Conservation (phyloP, 1,284 basidiomycete genomes). For the Testicularia cyperi region DNA sequence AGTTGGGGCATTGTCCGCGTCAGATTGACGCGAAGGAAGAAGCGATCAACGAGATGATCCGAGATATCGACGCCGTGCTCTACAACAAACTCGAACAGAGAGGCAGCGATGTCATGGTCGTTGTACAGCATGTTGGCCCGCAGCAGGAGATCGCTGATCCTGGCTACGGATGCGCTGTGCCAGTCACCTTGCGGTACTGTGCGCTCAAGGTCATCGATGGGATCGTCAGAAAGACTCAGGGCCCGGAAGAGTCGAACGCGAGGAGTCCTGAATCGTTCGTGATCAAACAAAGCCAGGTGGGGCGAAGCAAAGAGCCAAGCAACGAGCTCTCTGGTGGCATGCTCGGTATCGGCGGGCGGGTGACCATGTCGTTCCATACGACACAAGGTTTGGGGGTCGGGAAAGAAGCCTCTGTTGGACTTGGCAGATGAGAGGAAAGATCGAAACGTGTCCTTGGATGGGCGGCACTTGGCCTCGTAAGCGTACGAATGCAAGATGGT, state of each 20-base stretch:
- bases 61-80: too few species aligned
- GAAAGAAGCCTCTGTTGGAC: not conserved
- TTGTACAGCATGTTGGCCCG: constrained; percentile 8
- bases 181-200: not conserved
- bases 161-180: constrained; percentile 7
- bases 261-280: constrained; percentile 5
- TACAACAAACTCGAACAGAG: constrained; percentile 20
- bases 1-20: too few species aligned
- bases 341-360: not conserved
- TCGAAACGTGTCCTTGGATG: not conserved
- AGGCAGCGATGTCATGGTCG: constrained; percentile 7
- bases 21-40: too few species aligned
- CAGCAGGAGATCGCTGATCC: constrained; percentile 10
- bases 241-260: constrained; percentile 9
- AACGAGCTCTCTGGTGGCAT: constrained; percentile 9
- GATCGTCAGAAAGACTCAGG: not conserved
- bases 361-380: too few species aligned
- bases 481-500: constrained; percentile 23
- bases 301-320: constrained; percentile 18
- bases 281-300: constrained; percentile 19
- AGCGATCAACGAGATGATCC: not conserved
- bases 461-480: constrained; percentile 8
- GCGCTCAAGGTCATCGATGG: not conserved
- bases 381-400: too few species aligned
- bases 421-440: too few species aligned